A percentile compares a stretch with the other conserved stretches of the same genome.
Conservation (phyloP, 306 rosid species). For the Malus sylvestris region DNA sequence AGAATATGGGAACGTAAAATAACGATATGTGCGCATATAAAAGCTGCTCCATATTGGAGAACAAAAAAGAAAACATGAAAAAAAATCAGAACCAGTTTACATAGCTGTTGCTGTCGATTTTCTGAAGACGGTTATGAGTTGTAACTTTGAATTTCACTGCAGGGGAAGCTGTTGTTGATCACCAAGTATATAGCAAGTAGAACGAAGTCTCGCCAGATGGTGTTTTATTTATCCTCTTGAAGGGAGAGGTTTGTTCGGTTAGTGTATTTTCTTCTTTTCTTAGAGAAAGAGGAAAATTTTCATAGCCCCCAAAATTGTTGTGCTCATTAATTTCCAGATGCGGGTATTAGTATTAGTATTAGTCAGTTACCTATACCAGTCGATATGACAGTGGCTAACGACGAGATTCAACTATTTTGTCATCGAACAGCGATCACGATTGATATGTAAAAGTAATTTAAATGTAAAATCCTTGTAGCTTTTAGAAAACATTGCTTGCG, state of each 20-base stretch:
- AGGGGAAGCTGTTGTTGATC: conserved; percentile 40
- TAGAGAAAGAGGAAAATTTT: not conserved
- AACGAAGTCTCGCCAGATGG: not conserved
- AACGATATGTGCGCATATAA: not conserved
- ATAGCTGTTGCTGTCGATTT: not conserved
- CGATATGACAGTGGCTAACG: conserved; percentile 11
- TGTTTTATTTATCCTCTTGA: conserved; percentile 1
- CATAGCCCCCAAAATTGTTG: not conserved
- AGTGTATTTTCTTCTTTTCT: conserved; percentile 6
- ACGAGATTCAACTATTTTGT: conserved; percentile 17
- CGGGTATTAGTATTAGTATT: conserved; percentile 5
- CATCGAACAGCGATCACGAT: conserved; percentile 5
- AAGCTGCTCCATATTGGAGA: not conserved
- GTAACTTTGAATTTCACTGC: conserved; percentile 10
- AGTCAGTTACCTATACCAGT: conserved; percentile 14
- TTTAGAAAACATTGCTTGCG: not conserved
- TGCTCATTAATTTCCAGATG: conserved; percentile 8
- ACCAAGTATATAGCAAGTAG: conserved; percentile 27
- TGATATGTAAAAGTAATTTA: conserved; percentile 28
- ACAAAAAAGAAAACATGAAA: not conserved
- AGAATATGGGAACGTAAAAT: not conserved
- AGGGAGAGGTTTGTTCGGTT: conserved; percentile 1
- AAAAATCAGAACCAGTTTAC: not conserved
- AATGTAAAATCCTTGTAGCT: not conserved
- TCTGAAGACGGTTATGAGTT: not conserved